Conservation (phyloP, 352 stramenopile species). For the Globisporangium abappressorium region DNA sequence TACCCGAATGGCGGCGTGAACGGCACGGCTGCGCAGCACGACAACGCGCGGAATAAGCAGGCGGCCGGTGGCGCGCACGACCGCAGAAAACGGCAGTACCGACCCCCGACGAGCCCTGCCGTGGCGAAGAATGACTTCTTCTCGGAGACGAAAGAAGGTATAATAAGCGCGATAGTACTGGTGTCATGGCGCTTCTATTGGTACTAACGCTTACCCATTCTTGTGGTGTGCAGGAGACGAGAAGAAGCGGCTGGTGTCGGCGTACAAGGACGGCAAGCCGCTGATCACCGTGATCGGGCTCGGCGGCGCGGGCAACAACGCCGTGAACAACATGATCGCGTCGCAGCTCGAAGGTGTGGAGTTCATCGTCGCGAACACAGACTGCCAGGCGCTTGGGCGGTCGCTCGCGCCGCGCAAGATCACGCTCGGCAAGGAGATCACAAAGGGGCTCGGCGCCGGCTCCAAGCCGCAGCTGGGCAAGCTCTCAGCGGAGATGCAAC, state of each 20-base stretch:
- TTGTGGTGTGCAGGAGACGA: constrained; percentile 21
- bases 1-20: constrained; percentile 10
- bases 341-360: constrained; percentile 89
- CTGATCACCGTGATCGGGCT: constrained; percentile 86
- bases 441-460: constrained; percentile 75
- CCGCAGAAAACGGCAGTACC: constrained; percentile 22
- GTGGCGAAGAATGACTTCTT: constrained; percentile 13
- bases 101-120: not conserved
- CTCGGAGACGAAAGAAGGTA: constrained; percentile 15
- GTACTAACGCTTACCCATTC: not conserved
- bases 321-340: constrained; percentile 90
- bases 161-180: not conserved
- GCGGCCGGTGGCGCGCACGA: constrained; percentile 4
- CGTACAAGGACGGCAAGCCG: constrained; percentile 82
- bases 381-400: constrained; percentile 88
- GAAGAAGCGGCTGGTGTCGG: constrained; percentile 43
- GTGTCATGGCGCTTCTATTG: not conserved
- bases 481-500: constrained; percentile 84
- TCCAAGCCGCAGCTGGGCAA: constrained; percentile 81
- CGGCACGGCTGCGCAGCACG: not conserved
- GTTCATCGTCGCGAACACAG: constrained; percentile 96
- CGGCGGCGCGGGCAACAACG: constrained; percentile 80
- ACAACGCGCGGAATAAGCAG: not conserved
- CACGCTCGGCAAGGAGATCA: constrained; percentile 81
- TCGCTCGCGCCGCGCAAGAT: constrained; percentile 82